Conservation (phyloP, 148 eudicot species). For the Vaccinium myrtillus region DNA sequence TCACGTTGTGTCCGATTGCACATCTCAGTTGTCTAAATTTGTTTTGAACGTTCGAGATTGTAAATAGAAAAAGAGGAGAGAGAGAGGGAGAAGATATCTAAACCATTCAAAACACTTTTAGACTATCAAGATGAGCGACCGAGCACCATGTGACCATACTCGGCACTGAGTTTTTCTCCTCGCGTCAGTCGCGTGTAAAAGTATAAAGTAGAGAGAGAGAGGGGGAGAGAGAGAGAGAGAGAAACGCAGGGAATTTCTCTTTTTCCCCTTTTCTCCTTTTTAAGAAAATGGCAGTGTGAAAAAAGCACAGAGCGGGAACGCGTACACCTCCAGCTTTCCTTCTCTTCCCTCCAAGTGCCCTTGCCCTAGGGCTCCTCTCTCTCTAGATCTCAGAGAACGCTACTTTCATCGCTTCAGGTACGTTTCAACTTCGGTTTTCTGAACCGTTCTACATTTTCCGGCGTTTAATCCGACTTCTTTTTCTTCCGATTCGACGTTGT, state of each 20-base stretch:
- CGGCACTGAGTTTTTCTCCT: background rate
- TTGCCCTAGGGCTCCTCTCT: background rate
- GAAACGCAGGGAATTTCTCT: background rate
- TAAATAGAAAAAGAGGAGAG: background rate
- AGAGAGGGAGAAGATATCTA: background rate
- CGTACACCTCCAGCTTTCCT: background rate
- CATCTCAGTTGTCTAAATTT: no score
- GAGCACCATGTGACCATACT: no score
- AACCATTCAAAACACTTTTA: no score
- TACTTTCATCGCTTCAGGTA: slow-evolving; percentile 10
- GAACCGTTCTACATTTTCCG: background rate
- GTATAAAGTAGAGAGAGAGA: background rate
- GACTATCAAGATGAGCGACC: no score
- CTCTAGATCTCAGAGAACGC: background rate
- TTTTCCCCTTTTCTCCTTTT: background rate
- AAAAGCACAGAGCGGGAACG: slow-evolving; percentile 7
- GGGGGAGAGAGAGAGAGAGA: background rate
- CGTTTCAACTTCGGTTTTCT: background rate
- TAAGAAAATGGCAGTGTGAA: background rate
- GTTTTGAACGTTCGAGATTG: no score
- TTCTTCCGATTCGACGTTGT: background rate
- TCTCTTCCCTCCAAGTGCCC: background rate
- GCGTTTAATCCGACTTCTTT: slow-evolving; percentile 8
- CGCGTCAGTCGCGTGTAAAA: background rate
- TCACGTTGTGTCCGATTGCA: no score